Conservation (phyloP, 257 asterid species). For the Plantago ovata region DNA sequence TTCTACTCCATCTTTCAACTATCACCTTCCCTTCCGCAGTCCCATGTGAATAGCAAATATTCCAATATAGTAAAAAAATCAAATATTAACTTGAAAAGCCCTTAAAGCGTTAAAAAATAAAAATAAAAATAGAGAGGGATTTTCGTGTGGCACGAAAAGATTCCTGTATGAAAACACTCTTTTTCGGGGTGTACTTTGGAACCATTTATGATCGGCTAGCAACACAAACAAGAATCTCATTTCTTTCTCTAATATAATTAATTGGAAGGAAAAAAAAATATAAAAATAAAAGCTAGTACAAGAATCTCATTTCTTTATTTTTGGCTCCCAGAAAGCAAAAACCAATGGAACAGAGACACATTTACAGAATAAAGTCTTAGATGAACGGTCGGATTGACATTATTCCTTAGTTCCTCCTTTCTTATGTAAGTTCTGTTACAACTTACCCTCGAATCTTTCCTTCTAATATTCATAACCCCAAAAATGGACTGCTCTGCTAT, state of each 20-base stretch:
- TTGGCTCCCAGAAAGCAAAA: neutral
- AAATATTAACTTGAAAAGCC: too few species aligned
- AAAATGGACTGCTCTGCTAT: too few species aligned
- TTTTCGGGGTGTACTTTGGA: slow-evolving; percentile 9
- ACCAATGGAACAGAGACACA: slow-evolving; percentile 6
- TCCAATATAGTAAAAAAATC: too few species aligned
- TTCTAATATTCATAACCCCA: neutral
- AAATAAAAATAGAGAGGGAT: slow-evolving; percentile 2
- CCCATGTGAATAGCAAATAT: too few species aligned
- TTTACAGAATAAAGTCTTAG: neutral
- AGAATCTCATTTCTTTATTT: slow-evolving; percentile 14
- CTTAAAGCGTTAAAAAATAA: too few species aligned
- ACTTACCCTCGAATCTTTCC: slow-evolving; percentile 11
- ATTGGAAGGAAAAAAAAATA: too few species aligned
- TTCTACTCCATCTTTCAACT: too few species aligned
- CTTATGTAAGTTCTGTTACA: slow-evolving; percentile 15
- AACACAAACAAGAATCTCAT: slow-evolving; percentile 10
- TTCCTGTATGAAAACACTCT: slow-evolving; percentile 17
- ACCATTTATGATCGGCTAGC: slow-evolving; percentile 1
- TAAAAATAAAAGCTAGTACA: too few species aligned
- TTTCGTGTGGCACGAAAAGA: slow-evolving; percentile 15
- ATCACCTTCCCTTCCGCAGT: too few species aligned
- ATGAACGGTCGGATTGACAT: neutral
- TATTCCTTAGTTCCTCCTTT: neutral
- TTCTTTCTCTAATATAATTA: too few species aligned